A percentile compares a stretch with the other conserved stretches of the same genome.
phyloP scores from a whole-genome alignment of 2,329 filamentous ascomycete genomes.

The Microcyclospora tardicrescens region DNA sequence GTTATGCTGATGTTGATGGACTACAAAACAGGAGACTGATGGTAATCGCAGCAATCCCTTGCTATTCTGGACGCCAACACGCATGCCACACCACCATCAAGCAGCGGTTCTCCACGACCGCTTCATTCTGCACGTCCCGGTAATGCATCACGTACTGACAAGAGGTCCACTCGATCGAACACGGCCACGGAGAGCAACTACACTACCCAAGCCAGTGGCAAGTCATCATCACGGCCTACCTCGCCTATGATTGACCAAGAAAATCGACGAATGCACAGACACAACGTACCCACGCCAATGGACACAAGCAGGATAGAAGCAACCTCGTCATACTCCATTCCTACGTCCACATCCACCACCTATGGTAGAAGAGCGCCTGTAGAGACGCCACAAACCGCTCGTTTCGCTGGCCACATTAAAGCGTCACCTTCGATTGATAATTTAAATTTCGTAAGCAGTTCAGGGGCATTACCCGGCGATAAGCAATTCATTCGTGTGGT shows the following conservation, averaged over 20 bases:
- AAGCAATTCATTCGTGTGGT: constrained; percentile 89
- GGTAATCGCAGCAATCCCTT: constrained; percentile 57
- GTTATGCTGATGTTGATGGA: neutral
- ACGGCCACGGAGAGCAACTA: constrained; percentile 32
- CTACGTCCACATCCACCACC: too few species aligned
- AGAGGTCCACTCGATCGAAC: constrained; percentile 36
- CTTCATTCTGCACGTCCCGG: constrained; percentile 39
- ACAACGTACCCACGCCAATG: constrained; percentile 46
- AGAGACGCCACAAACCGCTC: constrained; percentile 48
- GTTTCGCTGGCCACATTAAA: constrained; percentile 57
- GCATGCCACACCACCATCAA: constrained; percentile 42
- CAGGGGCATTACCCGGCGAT: constrained; percentile 64
- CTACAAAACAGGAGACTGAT: constrained; percentile 16
- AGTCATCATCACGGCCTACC: constrained; percentile 52
- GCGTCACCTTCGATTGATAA: constrained; percentile 76
- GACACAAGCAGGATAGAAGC: constrained; percentile 40
- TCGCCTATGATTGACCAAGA: constrained; percentile 56
- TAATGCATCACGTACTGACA: constrained; percentile 34
- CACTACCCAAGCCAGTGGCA: constrained; percentile 30
- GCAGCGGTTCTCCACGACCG: constrained; percentile 50
- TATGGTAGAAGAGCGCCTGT: constrained; percentile 18
- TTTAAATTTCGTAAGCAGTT: constrained; percentile 52
- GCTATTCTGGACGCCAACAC: constrained; percentile 59
- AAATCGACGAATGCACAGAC: constrained; percentile 43
- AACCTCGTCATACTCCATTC: constrained; percentile 38